Conservation (phyloP, 495 filamentous ascomycete genomes). For the Neurospora africana region DNA sequence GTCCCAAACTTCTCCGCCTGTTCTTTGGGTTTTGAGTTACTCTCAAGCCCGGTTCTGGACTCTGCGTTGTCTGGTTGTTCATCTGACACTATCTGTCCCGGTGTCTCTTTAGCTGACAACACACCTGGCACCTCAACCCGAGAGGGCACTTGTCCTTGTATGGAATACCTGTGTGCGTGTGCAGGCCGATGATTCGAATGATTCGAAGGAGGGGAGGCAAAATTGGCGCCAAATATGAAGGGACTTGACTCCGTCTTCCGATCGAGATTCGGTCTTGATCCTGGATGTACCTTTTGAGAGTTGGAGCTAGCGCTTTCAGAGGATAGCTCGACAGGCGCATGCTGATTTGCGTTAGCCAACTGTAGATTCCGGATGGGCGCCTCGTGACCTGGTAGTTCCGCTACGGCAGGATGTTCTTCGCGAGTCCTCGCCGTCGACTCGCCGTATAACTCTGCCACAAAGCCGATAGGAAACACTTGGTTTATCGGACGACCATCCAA, state of each 20-base stretch:
- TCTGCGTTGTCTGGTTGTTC: conserved; percentile 6
- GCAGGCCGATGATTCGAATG: not conserved
- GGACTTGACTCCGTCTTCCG: not conserved
- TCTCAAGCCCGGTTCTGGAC: not conserved
- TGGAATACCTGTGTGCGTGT: not conserved
- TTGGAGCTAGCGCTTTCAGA: not conserved
- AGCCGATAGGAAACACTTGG: conserved; percentile 27
- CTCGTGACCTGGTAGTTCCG: conserved; percentile 28
- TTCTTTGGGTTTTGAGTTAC: not conserved
- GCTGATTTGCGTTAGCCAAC: conserved; percentile 6
- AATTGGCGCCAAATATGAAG: not conserved
- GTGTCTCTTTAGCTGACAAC: conserved; percentile 4
- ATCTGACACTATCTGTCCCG: not conserved
- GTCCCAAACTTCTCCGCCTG: not conserved
- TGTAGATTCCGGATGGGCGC: not conserved
- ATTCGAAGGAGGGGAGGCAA: not conserved
- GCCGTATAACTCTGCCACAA: conserved; percentile 34
- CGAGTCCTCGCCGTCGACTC: conserved; percentile 23
- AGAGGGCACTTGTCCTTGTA: not conserved
- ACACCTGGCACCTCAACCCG: conserved; percentile 5
- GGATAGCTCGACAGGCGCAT: conserved; percentile 22
- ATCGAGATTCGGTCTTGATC: not conserved
- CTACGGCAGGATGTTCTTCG: conserved; percentile 30
- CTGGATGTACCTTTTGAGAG: not conserved
- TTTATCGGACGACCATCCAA: conserved; percentile 11